phyloP scores from a whole-genome alignment of 306 rosid genomes.

The Cicer chorassanicum region DNA sequence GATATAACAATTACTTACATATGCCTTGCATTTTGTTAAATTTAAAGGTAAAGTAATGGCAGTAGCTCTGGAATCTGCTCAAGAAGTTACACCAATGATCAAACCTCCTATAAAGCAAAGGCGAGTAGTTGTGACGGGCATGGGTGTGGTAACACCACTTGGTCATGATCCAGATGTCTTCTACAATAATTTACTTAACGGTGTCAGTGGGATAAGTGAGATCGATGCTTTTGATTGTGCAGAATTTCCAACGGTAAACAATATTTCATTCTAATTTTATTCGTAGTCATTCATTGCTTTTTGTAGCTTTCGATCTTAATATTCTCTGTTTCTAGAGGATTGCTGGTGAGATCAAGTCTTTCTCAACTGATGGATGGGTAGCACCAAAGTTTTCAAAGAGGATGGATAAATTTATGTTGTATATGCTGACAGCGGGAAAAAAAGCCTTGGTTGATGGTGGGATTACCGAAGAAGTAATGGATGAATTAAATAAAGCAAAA shows the following conservation, averaged over 20 bases:
- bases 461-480: slow-evolving; percentile 68
- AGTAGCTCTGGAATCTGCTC: slow-evolving; percentile 69
- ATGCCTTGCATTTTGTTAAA: slow-evolving; percentile 30
- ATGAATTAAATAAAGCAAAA: slow-evolving; percentile 65
- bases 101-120: slow-evolving; percentile 66
- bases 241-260: slow-evolving; percentile 78
- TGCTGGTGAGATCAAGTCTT: slow-evolving; percentile 88
- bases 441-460: slow-evolving; percentile 91
- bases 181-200: slow-evolving; percentile 88
- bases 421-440: slow-evolving; percentile 88
- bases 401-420: slow-evolving; percentile 95
- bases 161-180: slow-evolving; percentile 85
- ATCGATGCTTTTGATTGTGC: slow-evolving; percentile 86
- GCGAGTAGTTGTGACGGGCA: slow-evolving; percentile 91
- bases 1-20: slow-evolving; percentile 26
- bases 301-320: slow-evolving; percentile 40
- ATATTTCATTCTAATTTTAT: slow-evolving; percentile 32
- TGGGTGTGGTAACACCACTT: slow-evolving; percentile 84
- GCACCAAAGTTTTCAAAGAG: slow-evolving; percentile 82
- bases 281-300: slow-evolving; percentile 15
- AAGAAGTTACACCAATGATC: slow-evolving; percentile 56
- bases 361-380: slow-evolving; percentile 90
- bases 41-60: slow-evolving; percentile 67
- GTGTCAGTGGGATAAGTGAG: slow-evolving; percentile 88
- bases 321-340: slow-evolving; percentile 66